Conservation (phyloP, 208 protist genomes). For the Leishmania mexicana region DNA sequence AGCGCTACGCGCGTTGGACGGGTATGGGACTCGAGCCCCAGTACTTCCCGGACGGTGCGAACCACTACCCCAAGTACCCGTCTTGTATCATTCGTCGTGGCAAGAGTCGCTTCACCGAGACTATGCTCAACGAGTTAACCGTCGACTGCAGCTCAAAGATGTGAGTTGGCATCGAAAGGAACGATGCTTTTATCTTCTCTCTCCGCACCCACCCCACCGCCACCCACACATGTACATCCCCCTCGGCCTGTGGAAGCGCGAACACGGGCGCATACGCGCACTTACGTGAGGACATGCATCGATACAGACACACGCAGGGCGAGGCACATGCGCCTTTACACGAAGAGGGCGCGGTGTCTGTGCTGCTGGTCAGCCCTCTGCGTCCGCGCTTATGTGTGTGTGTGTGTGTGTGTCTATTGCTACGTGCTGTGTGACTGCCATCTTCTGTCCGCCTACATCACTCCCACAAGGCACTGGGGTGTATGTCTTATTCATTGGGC, state of each 20-base stretch:
- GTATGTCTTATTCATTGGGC: background rate
- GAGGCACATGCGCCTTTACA: background rate
- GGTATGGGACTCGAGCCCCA: slow-evolving; percentile 57
- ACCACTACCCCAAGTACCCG: slow-evolving; percentile 43
- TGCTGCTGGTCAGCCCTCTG: background rate
- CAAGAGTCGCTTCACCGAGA: slow-evolving; percentile 47
- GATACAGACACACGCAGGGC: background rate
- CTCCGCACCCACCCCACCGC: background rate
- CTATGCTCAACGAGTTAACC: slow-evolving; percentile 57
- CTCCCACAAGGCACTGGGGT: background rate
- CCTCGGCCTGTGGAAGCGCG: too few species aligned
- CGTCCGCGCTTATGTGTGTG: background rate
- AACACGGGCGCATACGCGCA: background rate
- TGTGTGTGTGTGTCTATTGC: background rate
- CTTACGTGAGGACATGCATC: background rate
- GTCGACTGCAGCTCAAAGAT: slow-evolving; percentile 25
- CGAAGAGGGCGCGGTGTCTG: background rate
- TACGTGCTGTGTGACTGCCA: background rate
- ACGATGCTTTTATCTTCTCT: background rate
- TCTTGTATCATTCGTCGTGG: slow-evolving; percentile 40
- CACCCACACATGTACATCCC: too few species aligned
- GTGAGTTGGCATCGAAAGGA: slow-evolving; percentile 1
- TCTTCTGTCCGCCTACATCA: background rate
- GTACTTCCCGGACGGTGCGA: slow-evolving; percentile 49
- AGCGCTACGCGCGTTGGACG: slow-evolving; percentile 53